A percentile compares a stretch with the other conserved stretches of the same genome.
These are phyloP conservation scores for Rhizopogon vesiculosus DNA, from an alignment of 768 basidiomycete genomes.

Conservation along the genomic window DNA sequence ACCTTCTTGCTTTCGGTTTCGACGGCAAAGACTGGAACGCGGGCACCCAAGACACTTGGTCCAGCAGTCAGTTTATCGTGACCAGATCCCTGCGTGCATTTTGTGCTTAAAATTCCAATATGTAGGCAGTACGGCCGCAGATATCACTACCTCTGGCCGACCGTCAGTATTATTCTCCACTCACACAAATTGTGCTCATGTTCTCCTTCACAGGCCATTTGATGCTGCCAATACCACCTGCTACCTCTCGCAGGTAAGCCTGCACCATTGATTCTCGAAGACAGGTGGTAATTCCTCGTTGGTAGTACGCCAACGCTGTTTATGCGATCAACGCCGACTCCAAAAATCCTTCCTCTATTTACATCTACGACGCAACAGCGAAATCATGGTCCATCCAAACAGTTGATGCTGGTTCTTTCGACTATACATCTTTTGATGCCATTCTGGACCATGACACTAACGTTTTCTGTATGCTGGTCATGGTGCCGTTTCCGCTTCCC, in stretches of 20 bases:
- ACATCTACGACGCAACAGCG: slow-evolving; percentile 74
- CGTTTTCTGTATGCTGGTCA: slow-evolving; percentile 69
- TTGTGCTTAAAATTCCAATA: slow-evolving; percentile 2
- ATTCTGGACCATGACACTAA: slow-evolving; percentile 96
- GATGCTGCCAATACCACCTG: slow-evolving; percentile 60
- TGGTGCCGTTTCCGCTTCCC: background rate
- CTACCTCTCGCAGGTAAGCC: slow-evolving; percentile 62
- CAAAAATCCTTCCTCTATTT: slow-evolving; percentile 60
- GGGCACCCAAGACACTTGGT: slow-evolving; percentile 68
- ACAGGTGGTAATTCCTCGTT: slow-evolving; percentile 5
- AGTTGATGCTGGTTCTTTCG: slow-evolving; percentile 48
- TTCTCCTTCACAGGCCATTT: slow-evolving; percentile 46
- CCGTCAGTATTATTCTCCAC: slow-evolving; percentile 44
- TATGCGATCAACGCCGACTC: slow-evolving; percentile 80
- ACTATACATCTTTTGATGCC: slow-evolving; percentile 59
- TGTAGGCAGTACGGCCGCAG: slow-evolving; percentile 38
- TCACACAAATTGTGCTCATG: slow-evolving; percentile 1
- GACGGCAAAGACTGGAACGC: slow-evolving; percentile 82
- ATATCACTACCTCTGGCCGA: slow-evolving; percentile 70
- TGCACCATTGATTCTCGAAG: background rate
- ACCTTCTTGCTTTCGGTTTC: slow-evolving; percentile 83
- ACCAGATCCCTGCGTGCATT: background rate
- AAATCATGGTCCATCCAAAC: slow-evolving; percentile 79
- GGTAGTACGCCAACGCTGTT: slow-evolving; percentile 77
- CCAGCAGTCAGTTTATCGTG: slow-evolving; percentile 35